Evolutionary conservation across 169 alveolate species (phyloP).

Genomic region (Babesia caballi): DNA sequence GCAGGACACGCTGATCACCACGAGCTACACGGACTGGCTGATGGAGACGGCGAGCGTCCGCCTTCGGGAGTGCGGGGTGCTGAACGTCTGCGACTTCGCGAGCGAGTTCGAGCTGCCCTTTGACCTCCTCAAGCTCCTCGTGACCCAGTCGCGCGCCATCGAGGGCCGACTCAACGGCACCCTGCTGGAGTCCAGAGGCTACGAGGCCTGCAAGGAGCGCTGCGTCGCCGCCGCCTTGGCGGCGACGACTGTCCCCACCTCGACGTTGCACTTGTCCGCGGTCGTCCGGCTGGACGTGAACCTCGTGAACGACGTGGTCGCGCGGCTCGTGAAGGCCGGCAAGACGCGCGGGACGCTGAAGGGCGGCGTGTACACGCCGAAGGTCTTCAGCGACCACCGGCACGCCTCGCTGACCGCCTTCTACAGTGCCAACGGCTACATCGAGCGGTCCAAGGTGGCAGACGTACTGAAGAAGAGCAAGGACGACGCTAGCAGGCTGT

Average conservation of each 20-base stretch:
- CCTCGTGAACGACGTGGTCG: slow-evolving; percentile 28
- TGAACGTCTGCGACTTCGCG: slow-evolving; percentile 47
- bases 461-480: background rate
- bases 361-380: slow-evolving; percentile 49
- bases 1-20: slow-evolving; percentile 47
- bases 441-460: slow-evolving; percentile 24
- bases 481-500: slow-evolving; percentile 5
- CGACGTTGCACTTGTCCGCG: slow-evolving; percentile 28
- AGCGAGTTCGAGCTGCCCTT: slow-evolving; percentile 57
- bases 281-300: slow-evolving; percentile 11
- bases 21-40: slow-evolving; percentile 18
- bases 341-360: slow-evolving; percentile 30
- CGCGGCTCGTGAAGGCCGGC: slow-evolving; percentile 26
- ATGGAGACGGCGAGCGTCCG: slow-evolving; percentile 32
- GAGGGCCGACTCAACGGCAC: slow-evolving; percentile 55
- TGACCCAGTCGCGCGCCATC: slow-evolving; percentile 10
- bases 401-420: slow-evolving; percentile 13
- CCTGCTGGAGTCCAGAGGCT: slow-evolving; percentile 31
- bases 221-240: slow-evolving; percentile 43
- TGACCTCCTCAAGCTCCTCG: slow-evolving; percentile 30
- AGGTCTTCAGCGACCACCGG: slow-evolving; percentile 36
- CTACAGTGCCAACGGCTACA: slow-evolving; percentile 52
- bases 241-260: slow-evolving; percentile 49
- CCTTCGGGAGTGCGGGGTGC: slow-evolving; percentile 56
- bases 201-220: slow-evolving; percentile 42